Base-by-base conservation (phyloP, 139 green algal genomes). In the Eudorina sp. region DNA sequence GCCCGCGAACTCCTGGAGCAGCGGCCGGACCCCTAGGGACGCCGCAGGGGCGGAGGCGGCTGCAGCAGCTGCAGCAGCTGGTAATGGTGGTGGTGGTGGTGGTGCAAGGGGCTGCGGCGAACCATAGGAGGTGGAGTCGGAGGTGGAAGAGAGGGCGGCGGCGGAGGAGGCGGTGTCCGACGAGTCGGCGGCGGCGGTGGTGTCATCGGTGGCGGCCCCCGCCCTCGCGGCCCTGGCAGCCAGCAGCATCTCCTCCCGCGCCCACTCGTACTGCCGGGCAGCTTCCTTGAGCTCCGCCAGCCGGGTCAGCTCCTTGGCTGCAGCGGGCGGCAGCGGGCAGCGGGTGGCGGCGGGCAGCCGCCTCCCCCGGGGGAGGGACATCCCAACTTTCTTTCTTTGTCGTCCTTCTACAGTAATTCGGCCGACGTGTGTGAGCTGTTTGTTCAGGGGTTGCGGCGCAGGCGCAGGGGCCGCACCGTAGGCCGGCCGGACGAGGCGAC, bases 241-340 rank as follows among this genome's bases (percentile, higher is more conserved):
- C 36, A 16, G 45, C 45, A 81, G 31, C 73, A 81, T 29, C 43
- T 29, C 73, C 73, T 68, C 75, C 11, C 43, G 43, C 18, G 43
- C 41, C 43, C n/a, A 66, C 9, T 41, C 60, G 27, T 66, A 86
- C n/a, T 86, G 80, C 36, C 53, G 23, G 18, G 62, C 60, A 0
- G 80, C 80, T 29, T 77, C 11, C 3, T 43, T 41, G 18, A 86
- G 45, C 31, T 86, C 60, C 0, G 0, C 14, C n/a, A 86, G 62
- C 3, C 62, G 80, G 2, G 8, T 19, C 80, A 77, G 51, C 43
- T 86, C 80, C 13, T 66, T 48, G 7, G 51, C 80, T 86, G 41
- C 29, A 41, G 72, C 41, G 41, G 43, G 45, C 8, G 69, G 21
- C 16, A 48, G 55, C 7, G 55, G 3, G 55, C 23, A 25, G 29